phyloP scores from a whole-genome alignment of 768 basidiomycete genomes.

The Pisolithus orientalis region DNA sequence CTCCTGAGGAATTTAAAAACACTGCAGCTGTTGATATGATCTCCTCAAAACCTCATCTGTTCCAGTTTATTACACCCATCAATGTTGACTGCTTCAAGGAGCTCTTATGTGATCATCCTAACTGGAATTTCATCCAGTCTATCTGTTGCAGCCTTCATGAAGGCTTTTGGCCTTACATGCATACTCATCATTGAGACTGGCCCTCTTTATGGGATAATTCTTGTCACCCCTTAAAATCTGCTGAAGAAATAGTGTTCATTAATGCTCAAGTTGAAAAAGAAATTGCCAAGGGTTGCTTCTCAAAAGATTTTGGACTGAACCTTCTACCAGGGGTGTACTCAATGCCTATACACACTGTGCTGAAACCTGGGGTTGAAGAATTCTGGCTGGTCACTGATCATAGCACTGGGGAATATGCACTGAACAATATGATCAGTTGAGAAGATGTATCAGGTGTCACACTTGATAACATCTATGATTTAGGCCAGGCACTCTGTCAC shows the following conservation, averaged over 20 bases:
- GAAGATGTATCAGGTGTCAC: slow-evolving; percentile 18
- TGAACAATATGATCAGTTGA: slow-evolving; percentile 31
- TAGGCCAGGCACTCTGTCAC: slow-evolving; percentile 11
- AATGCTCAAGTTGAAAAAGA: slow-evolving; percentile 6
- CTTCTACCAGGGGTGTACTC: slow-evolving; percentile 36
- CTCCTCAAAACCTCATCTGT: slow-evolving; percentile 20
- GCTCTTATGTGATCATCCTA: slow-evolving; percentile 30
- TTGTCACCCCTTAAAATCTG: slow-evolving; percentile 9
- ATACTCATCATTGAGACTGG: slow-evolving; percentile 14
- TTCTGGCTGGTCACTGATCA: slow-evolving; percentile 36
- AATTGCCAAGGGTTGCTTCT: slow-evolving; percentile 10
- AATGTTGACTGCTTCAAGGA: slow-evolving; percentile 26
- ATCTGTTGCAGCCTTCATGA: slow-evolving; percentile 24
- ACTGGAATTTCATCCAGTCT: slow-evolving; percentile 30
- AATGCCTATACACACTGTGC: slow-evolving; percentile 21
- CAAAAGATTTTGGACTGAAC: slow-evolving; percentile 19
- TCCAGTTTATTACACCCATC: slow-evolving; percentile 33
- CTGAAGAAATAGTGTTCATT: slow-evolving; percentile 18
- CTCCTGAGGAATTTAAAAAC: slow-evolving; percentile 9
- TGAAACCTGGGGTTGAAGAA: slow-evolving; percentile 28
- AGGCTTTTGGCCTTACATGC: slow-evolving; percentile 42
- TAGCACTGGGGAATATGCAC: slow-evolving; percentile 24
- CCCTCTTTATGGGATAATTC: slow-evolving; percentile 4
- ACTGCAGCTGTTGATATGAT: slow-evolving; percentile 17
- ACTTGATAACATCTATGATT: slow-evolving; percentile 31